phyloP scores from a whole-genome alignment of 225 moss, liverwort and hornwort species.

The Marchantia polymorpha region DNA sequence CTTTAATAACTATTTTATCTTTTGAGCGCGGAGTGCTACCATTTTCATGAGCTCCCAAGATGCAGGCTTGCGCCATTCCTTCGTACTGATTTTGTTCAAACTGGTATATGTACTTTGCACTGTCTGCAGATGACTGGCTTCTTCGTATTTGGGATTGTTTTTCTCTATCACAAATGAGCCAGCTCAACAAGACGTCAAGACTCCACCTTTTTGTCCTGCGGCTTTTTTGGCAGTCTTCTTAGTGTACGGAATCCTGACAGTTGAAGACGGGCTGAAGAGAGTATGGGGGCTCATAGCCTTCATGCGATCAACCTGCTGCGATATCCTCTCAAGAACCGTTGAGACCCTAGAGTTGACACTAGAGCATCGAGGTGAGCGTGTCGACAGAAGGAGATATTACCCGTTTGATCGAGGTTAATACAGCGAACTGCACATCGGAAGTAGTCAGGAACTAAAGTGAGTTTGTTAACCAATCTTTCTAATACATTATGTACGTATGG shows the following conservation, averaged over 20 bases:
- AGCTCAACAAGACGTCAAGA: background rate
- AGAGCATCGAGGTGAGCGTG: background rate
- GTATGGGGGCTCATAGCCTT: background rate
- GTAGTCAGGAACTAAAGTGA: background rate
- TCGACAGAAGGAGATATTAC: conserved; percentile 1
- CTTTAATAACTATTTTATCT: background rate
- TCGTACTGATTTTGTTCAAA: too few species aligned
- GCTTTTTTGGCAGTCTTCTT: conserved; percentile 22
- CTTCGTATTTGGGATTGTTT: conserved; percentile 84
- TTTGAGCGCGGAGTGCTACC: too few species aligned
- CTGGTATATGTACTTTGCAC: too few species aligned
- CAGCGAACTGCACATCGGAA: background rate
- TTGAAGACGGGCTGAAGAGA: conserved; percentile 11
- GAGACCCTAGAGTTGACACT: conserved; percentile 6
- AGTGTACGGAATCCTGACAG: conserved; percentile 16
- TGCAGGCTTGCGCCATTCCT: background rate
- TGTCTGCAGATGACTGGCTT: conserved; percentile 85
- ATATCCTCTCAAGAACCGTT: background rate
- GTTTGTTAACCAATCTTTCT: background rate
- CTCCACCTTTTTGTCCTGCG: conserved; percentile 10
- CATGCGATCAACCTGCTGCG: background rate
- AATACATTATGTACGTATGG: too few species aligned
- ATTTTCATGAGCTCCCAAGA: background rate
- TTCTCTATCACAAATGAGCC: conserved; percentile 90
- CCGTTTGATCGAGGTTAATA: conserved; percentile 19